Percentiles rank a stretch among this genome's conserved stretches.
Conservation (phyloP, 139 green algal genomes). For the Pseudopediastrum boryanum region DNA sequence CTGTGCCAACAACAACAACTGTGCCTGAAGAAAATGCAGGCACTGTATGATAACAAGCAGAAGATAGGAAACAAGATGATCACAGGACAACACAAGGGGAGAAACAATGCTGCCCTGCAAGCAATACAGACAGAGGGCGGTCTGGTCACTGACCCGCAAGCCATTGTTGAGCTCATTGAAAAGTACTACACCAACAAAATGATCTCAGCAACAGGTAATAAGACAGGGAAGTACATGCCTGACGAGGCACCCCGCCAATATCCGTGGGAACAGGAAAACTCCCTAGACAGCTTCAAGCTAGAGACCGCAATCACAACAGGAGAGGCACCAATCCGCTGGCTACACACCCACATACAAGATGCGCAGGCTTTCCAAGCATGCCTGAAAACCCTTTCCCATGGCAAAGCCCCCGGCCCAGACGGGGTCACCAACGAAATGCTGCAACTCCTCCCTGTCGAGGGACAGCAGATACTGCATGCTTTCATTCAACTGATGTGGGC, state of each 20-base stretch:
- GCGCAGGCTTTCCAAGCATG: constrained; percentile 14
- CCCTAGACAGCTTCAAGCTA: not conserved
- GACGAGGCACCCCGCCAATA: not conserved
- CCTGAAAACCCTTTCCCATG: not conserved
- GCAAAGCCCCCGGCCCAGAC: constrained; percentile 43
- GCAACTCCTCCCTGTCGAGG: constrained; percentile 11
- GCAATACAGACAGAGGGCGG: not conserved
- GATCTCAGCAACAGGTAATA: not conserved
- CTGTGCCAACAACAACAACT: constrained; percentile 3
- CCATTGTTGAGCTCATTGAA: not conserved
- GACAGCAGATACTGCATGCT: constrained; percentile 22
- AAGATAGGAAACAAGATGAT: not conserved
- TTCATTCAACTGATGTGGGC: constrained; percentile 45
- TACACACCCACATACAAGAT: constrained; percentile 20
- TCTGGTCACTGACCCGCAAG: not conserved
- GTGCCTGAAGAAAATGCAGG: not conserved
- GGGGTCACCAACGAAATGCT: constrained; percentile 45
- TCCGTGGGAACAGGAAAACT: not conserved
- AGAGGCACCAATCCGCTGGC: not conserved
- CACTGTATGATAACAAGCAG: not conserved
- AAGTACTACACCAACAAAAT: constrained; percentile 3
- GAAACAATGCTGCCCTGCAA: not conserved
- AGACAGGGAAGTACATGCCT: constrained; percentile 2
- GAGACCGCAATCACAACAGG: not conserved
- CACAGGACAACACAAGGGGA: not conserved